A percentile compares a stretch with the other conserved stretches of the same genome.
Evolutionary conservation across 2,329 filamentous ascomycete genomes (phyloP).

Genomic region (Paraphaeosphaeria sporulosa): DNA sequence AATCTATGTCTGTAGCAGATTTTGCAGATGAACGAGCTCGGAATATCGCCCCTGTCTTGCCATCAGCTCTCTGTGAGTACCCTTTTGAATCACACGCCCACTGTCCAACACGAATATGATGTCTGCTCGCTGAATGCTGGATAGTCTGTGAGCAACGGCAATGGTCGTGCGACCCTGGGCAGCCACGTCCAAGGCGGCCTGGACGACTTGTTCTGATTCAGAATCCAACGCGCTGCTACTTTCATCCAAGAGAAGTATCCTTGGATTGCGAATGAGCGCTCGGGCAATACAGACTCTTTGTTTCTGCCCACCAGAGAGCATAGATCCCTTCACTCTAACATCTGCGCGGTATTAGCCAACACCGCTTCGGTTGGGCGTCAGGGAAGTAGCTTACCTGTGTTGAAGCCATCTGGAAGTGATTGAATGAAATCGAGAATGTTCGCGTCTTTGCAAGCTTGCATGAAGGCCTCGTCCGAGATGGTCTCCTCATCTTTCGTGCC

Average conservation of each 20-base stretch:
- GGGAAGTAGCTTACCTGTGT: slow-evolving; percentile 18
- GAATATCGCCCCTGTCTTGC: slow-evolving; percentile 1
- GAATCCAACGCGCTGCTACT: slow-evolving; percentile 35
- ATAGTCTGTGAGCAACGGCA: slow-evolving; percentile 28
- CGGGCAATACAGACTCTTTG: slow-evolving; percentile 91
- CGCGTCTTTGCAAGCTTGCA: slow-evolving; percentile 27
- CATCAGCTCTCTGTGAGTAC: slow-evolving; percentile 5
- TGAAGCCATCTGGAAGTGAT: slow-evolving; percentile 23
- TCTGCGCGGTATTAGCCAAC: background rate
- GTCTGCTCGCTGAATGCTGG: slow-evolving; percentile 20
- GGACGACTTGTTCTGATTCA: slow-evolving; percentile 61
- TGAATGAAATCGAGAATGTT: slow-evolving; percentile 29
- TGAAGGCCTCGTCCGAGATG: slow-evolving; percentile 52
- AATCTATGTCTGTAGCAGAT: slow-evolving; percentile 7
- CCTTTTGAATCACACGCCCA: slow-evolving; percentile 1
- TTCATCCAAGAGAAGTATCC: slow-evolving; percentile 64
- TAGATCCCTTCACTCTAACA: slow-evolving; percentile 12
- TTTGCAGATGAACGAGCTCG: slow-evolving; percentile 1
- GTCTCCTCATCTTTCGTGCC: slow-evolving; percentile 31
- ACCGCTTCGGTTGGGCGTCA: slow-evolving; percentile 21
- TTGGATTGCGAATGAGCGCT: slow-evolving; percentile 88
- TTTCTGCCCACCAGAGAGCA: slow-evolving; percentile 76
- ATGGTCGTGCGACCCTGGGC: slow-evolving; percentile 20
- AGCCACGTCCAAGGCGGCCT: slow-evolving; percentile 50
- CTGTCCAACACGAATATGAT: slow-evolving; percentile 4